Base-by-base conservation (phyloP, 2,329 filamentous ascomycete genomes). In the Fusarium buharicum region DNA sequence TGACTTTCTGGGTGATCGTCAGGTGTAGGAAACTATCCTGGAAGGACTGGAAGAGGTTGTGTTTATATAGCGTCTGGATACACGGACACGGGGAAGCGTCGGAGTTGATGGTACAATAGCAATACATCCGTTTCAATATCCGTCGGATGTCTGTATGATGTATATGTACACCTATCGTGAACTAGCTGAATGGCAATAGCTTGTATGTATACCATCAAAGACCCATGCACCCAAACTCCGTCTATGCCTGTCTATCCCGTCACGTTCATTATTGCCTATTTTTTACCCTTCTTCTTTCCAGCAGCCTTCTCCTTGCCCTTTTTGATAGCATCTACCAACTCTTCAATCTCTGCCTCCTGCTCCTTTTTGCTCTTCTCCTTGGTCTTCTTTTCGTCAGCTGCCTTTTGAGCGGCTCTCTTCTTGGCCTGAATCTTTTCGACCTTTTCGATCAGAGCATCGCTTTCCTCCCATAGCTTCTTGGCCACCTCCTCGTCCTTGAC, bases 391-490 rank as follows among this genome's bases (percentile, higher is more conserved):
- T 70, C 70, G 9, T 73, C 70, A 18, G 79, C 72, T 2, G 75
- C 76, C 70, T 78, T 82, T 41, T 75, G 69, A 20, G 68, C 69
- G 2, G 78, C 80, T 44, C 81, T 72, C 67, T 82, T 84, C 12
- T 75, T 77, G 2, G 93, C 93, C 16, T 89, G 85, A 68, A 95
- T 88, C 45, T 86, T 77, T 9, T 77, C 76, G 0, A 93, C 93
- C 20, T 89, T 86, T 72, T 96, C 89, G 52, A 98, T 89, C 62
- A 96, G 85, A 72, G 86, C 87, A 71, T 97, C 93, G 72, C 91
- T 97, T 55, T 91, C 88, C 72, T 96, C 86, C 94, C 94, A 99
- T 14, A 99, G 80, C 74, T 88, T 86, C 83, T 96, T 93, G 55
- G 92, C 93, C 27, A 91, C 78, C 17, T 84, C 84, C 64, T 96